These are phyloP conservation scores for Elsinoe fawcettii DNA, from an alignment of 2,329 filamentous ascomycete genomes.

Conservation along the genomic window DNA sequence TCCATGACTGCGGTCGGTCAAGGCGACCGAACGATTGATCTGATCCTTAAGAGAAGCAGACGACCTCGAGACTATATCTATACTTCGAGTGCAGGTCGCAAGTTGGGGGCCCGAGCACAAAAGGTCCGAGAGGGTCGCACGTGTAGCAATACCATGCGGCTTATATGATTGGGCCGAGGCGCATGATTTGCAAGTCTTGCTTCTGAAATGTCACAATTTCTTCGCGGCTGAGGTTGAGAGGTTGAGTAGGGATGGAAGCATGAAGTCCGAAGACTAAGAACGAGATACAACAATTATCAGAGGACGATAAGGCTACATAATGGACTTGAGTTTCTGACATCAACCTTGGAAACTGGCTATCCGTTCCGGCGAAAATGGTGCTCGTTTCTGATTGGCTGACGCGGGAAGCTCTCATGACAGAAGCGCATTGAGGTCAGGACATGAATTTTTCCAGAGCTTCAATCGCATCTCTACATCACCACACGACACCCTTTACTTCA, in stretches of 20 bases:
- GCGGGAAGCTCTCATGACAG: not conserved
- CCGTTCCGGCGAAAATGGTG: not conserved
- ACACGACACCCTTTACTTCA: slow-evolving; percentile 9
- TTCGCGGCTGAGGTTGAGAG: not conserved
- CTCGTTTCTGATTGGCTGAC: slow-evolving; percentile 1
- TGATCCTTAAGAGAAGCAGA: too few species aligned
- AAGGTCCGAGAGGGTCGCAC: not conserved
- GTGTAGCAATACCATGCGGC: not conserved
- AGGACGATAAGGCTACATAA: slow-evolving; percentile 16
- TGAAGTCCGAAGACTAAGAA: not conserved
- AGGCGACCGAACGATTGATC: too few species aligned
- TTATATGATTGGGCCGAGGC: not conserved
- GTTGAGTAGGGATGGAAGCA: not conserved
- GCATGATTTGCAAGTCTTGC: not conserved
- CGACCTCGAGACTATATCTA: too few species aligned
- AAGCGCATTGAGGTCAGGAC: slow-evolving; percentile 7
- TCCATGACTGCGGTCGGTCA: slow-evolving; percentile 50
- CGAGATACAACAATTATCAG: not conserved
- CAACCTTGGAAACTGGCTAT: slow-evolving; percentile 14
- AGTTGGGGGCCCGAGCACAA: not conserved
- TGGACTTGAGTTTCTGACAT: slow-evolving; percentile 15
- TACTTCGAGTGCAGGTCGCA: not conserved
- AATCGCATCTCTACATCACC: slow-evolving; percentile 13
- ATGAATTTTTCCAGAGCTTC: slow-evolving; percentile 10
- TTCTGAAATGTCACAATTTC: not conserved